Percentiles rank a stretch among this genome's conserved stretches.
Conservation (phyloP, 2,329 filamentous ascomycete genomes). For the Verticillium nubilum region DNA sequence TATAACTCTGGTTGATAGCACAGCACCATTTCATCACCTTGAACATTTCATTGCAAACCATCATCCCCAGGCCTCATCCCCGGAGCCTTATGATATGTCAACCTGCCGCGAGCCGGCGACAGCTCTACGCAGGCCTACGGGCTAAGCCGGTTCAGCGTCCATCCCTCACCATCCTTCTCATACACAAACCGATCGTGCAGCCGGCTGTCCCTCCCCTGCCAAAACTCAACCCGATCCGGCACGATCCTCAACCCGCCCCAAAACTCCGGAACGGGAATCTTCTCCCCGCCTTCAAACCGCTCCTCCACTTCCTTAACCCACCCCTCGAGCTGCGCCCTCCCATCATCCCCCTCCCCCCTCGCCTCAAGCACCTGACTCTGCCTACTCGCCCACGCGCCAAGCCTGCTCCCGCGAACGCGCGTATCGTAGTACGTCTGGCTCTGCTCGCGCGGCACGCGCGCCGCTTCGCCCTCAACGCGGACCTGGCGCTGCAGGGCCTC, state of each 20-base stretch:
- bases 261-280: slow-evolving; percentile 87
- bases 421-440: slow-evolving; percentile 65
- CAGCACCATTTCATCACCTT: neutral
- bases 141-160: slow-evolving; percentile 69
- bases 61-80: neutral
- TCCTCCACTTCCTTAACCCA: slow-evolving; percentile 74
- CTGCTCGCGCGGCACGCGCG: slow-evolving; percentile 63
- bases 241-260: slow-evolving; percentile 89
- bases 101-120: no score
- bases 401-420: slow-evolving; percentile 69
- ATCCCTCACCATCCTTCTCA: slow-evolving; percentile 53
- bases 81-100: no score
- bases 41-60: neutral
- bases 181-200: slow-evolving; percentile 94
- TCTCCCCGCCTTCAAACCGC: slow-evolving; percentile 66
- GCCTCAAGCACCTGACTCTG: slow-evolving; percentile 73
- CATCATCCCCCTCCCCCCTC: slow-evolving; percentile 46
- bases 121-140: slow-evolving; percentile 41
- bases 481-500: slow-evolving; percentile 81
- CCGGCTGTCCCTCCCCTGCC: slow-evolving; percentile 84
- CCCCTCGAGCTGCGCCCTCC: slow-evolving; percentile 66
- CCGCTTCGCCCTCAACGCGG: slow-evolving; percentile 72
- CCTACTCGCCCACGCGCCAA: slow-evolving; percentile 90
- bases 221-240: slow-evolving; percentile 88
- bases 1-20: neutral